A percentile compares a stretch with the other conserved stretches of the same genome.
phyloP scores from a whole-genome alignment of 176 grass and related monocot genomes.

The Urochloa ruziziensis region DNA sequence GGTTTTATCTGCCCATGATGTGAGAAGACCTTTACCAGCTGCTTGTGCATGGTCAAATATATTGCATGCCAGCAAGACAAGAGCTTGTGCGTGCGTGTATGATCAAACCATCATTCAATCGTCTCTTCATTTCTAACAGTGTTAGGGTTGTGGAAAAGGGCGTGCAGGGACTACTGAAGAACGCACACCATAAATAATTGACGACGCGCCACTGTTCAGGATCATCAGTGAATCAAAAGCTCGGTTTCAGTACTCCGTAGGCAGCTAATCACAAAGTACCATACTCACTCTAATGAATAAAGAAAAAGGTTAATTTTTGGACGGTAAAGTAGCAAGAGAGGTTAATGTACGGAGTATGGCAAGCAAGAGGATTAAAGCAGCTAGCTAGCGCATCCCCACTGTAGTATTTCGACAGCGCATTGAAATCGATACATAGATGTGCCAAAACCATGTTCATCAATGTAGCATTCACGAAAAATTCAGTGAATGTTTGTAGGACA shows the following conservation, averaged over 20 bases:
- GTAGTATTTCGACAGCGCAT: constrained; percentile 44
- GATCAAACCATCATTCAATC: constrained; percentile 28
- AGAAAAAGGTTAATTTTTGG: neutral
- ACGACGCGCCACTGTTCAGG: neutral
- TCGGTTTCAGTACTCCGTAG: no score
- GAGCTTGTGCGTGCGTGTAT: neutral
- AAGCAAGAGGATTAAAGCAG: neutral
- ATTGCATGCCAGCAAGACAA: constrained; percentile 2
- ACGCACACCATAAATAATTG: neutral
- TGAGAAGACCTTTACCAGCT: constrained; percentile 21
- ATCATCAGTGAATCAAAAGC: neutral
- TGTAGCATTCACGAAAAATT: constrained; percentile 43
- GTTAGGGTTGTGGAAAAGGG: neutral
- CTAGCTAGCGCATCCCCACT: neutral
- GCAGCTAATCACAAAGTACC: no score
- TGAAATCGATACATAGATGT: constrained; percentile 48
- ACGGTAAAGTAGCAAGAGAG: no score
- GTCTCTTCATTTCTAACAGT: constrained; percentile 6
- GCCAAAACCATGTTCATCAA: constrained; percentile 53
- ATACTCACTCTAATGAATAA: neutral
- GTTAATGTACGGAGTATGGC: no score
- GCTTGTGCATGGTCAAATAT: constrained; percentile 31
- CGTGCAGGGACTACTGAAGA: neutral
- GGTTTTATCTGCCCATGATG: constrained; percentile 45
- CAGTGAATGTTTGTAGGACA: constrained; percentile 49